Conservation (phyloP, 2,329 filamentous ascomycete genomes). For the Biscogniauxia sp. region DNA sequence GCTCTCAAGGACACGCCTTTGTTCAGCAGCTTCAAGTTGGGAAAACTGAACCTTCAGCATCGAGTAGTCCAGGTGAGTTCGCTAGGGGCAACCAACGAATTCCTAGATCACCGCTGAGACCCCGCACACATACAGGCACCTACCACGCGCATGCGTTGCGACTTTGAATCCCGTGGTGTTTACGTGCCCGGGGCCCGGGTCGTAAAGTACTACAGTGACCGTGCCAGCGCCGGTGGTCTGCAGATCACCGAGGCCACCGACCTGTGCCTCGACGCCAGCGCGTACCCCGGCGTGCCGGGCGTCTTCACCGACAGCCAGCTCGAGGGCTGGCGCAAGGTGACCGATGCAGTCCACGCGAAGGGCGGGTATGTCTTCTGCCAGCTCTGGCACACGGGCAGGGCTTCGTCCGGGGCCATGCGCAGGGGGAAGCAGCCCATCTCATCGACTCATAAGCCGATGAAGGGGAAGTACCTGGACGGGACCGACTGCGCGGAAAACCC, state of each 20-base stretch:
- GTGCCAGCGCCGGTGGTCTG: conserved; percentile 33
- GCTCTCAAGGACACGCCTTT: conserved; percentile 28
- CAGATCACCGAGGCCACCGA: conserved; percentile 56
- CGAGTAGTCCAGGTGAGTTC: conserved; percentile 36
- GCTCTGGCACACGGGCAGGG: conserved; percentile 57
- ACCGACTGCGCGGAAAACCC: conserved; percentile 39
- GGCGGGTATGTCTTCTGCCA: conserved; percentile 58
- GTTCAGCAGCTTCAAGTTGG: conserved; percentile 36
- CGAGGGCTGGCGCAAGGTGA: conserved; percentile 54
- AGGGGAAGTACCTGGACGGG: conserved; percentile 31
- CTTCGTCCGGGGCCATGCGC: conserved; percentile 35
- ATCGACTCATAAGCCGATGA: conserved; percentile 29
- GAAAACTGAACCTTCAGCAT: conserved; percentile 33
- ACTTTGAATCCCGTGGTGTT: conserved; percentile 33
- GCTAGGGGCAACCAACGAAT: background rate
- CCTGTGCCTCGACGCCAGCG: conserved; percentile 46
- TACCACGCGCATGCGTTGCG: conserved; percentile 32
- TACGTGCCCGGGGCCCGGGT: conserved; percentile 33
- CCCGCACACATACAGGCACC: conserved; percentile 20
- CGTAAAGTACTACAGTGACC: conserved; percentile 25
- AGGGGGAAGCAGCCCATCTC: conserved; percentile 24
- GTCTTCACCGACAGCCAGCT: conserved; percentile 53
- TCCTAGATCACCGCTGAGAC: background rate
- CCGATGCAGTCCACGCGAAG: conserved; percentile 57
- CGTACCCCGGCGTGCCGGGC: conserved; percentile 48